Percentiles rank a stretch among this genome's conserved stretches.
These are phyloP conservation scores for Aspergillus vadensis DNA, from an alignment of 2,329 filamentous ascomycete genomes.

Conservation along the genomic window DNA sequence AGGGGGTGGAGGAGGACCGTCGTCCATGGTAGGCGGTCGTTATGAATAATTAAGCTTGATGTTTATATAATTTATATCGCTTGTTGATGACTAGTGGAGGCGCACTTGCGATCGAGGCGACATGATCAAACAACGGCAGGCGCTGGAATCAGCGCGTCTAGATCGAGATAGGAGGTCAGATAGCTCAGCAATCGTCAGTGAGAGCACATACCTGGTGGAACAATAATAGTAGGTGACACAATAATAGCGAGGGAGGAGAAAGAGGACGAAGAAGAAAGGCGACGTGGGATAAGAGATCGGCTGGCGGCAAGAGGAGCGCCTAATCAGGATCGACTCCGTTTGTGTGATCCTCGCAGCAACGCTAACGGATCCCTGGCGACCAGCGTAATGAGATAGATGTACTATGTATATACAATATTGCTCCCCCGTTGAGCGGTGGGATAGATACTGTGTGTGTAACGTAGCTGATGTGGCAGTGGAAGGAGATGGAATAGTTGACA, in stretches of 20 bases:
- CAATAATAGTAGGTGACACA: background rate
- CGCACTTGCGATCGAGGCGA: background rate
- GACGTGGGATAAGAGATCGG: background rate
- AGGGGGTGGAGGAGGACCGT: constrained; percentile 65
- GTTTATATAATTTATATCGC: constrained; percentile 2
- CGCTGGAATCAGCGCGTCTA: background rate
- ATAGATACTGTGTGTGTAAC: background rate
- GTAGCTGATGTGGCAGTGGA: background rate
- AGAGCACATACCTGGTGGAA: background rate
- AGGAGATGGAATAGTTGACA: background rate
- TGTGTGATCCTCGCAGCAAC: too few species aligned
- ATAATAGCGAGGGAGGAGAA: background rate
- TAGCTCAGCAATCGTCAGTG: background rate
- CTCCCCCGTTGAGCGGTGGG: background rate
- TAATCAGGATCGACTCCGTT: background rate
- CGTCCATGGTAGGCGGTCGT: constrained; percentile 34
- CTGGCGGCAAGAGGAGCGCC: background rate
- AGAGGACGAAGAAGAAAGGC: background rate
- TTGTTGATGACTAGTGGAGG: background rate
- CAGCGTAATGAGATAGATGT: too few species aligned
- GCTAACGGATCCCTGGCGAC: too few species aligned
- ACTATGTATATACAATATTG: background rate
- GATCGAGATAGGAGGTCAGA: background rate
- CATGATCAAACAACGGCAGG: background rate
- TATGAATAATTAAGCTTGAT: background rate